Conservation (phyloP, 768 basidiomycete genomes). For the Amanita inopinata region DNA sequence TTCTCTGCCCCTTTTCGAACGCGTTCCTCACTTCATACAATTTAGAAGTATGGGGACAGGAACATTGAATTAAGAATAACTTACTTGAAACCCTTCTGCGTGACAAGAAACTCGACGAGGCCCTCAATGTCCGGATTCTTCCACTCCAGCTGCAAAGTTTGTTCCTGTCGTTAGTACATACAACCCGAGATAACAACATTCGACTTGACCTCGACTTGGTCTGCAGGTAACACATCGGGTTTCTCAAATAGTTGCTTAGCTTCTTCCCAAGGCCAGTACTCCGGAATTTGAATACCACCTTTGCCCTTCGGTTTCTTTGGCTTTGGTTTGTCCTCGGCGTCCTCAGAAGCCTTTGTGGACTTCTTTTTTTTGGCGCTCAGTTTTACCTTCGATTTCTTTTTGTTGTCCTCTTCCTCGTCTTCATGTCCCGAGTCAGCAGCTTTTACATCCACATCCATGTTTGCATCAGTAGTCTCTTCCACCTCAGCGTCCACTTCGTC, state of each 20-base stretch:
- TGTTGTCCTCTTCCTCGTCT: slow-evolving; percentile 1
- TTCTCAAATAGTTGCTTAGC: slow-evolving; percentile 85
- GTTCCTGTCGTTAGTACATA: too few species aligned
- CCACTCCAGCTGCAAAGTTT: slow-evolving; percentile 99
- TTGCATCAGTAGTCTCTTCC: slow-evolving; percentile 15
- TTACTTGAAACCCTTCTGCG: slow-evolving; percentile 95
- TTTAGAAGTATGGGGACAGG: slow-evolving; percentile 7
- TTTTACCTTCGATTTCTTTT: background rate
- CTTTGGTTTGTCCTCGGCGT: slow-evolving; percentile 23
- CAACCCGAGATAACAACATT: background rate
- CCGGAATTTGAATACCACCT: slow-evolving; percentile 76
- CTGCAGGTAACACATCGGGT: slow-evolving; percentile 83
- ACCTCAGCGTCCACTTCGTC: slow-evolving; percentile 15
- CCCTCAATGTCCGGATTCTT: slow-evolving; percentile 88
- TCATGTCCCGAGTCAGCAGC: background rate
- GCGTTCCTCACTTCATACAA: slow-evolving; percentile 97
- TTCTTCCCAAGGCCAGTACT: slow-evolving; percentile 96
- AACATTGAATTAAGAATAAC: slow-evolving; percentile 17
- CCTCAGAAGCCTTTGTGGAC: slow-evolving; percentile 13
- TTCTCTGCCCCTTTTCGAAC: slow-evolving; percentile 94
- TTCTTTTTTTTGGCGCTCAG: background rate
- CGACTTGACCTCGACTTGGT: slow-evolving; percentile 87
- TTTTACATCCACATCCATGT: slow-evolving; percentile 5
- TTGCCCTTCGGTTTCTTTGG: slow-evolving; percentile 52
- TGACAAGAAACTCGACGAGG: slow-evolving; percentile 86